Evolutionary conservation across 208 protist genomes (phyloP), one percentile per base, ranked within the genome.

Genomic region (Sergeia podlipaevii): DNA sequence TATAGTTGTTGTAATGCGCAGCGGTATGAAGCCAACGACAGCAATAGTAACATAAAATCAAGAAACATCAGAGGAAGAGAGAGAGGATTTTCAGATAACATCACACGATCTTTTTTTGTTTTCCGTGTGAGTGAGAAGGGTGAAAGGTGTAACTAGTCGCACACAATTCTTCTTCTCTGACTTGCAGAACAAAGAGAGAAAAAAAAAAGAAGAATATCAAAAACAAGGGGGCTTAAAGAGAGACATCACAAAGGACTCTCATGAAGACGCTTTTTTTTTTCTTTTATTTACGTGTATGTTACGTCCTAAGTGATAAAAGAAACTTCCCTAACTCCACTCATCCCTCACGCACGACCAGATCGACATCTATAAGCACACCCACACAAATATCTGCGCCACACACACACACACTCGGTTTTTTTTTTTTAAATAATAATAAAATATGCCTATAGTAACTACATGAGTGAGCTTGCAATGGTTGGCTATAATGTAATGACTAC

Each of bases 101-200:
- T n/a, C n/a, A n/a, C n/a, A n/a, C n/a, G n/a, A n/a, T n/a, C n/a
- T n/a, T n/a, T n/a, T n/a, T n/a, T n/a, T n/a, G n/a, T n/a, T n/a
- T n/a, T n/a, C n/a, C n/a, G n/a, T n/a, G n/a, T n/a, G n/a, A n/a
- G n/a, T n/a, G n/a, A n/a, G n/a, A n/a, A n/a, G 10, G 32, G 17
- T 24, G 55, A 84, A 86, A 23, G 63, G 64, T 38, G 70, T 28
- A 7, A 70, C 69, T 21, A 93, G 68, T 11, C 73, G 74, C 20
- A 60, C 65, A 56, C 90, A 81, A 21, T 81, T 80, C 45, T 89
- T 87, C 57, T 88, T 89, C 63, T 88, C n/a, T n/a, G n/a, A 93
- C 51, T 88, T 65, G 42, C 74, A 77, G 50, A 93, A 17, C 5
- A 26, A 24, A 51, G 29, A 49, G 37, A 24, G 47, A 42, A 6